phyloP scores from a whole-genome alignment of 2,329 filamentous ascomycete genomes.

The Biscogniauxia sp. region DNA sequence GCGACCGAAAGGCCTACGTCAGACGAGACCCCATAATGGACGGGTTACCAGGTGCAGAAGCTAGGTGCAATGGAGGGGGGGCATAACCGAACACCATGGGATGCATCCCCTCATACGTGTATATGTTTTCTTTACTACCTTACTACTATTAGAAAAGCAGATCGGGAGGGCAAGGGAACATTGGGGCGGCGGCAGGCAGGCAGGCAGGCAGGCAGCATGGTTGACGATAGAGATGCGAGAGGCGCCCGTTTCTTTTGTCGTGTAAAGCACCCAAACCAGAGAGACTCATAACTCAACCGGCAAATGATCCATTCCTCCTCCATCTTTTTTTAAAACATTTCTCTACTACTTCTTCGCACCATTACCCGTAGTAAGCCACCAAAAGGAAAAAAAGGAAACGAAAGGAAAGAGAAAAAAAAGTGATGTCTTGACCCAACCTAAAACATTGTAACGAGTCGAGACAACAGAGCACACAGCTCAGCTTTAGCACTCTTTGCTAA shows the following conservation, averaged over 20 bases:
- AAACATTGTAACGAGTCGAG: too few relatives aligned
- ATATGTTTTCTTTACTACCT: constrained; percentile 19
- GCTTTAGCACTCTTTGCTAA: too few relatives aligned
- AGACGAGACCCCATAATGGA: neutral
- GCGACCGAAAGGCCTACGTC: neutral
- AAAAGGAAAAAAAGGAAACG: too few relatives aligned
- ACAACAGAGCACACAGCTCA: too few relatives aligned
- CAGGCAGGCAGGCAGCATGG: constrained; percentile 4
- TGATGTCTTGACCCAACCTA: too few relatives aligned
- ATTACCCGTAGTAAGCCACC: too few relatives aligned
- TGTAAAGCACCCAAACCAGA: constrained; percentile 21
- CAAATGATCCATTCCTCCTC: neutral
- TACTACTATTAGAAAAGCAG: constrained; percentile 16
- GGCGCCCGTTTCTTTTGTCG: constrained; percentile 13
- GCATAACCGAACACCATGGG: constrained; percentile 9
- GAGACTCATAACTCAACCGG: constrained; percentile 2
- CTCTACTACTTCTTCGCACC: too few relatives aligned
- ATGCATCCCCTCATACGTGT: constrained; percentile 14
- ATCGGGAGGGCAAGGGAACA: constrained; percentile 6
- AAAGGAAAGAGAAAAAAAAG: too few relatives aligned
- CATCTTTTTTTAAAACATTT: neutral
- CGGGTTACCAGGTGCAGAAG: constrained; percentile 4
- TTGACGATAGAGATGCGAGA: constrained; percentile 12
- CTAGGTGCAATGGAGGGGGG: constrained; percentile 5
- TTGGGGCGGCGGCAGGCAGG: constrained; percentile 1